Evolutionary conservation across 2,329 filamentous ascomycete species (phyloP), one percentile per base, ranked within the genome.

Genomic region (Fusarium torreyae): DNA sequence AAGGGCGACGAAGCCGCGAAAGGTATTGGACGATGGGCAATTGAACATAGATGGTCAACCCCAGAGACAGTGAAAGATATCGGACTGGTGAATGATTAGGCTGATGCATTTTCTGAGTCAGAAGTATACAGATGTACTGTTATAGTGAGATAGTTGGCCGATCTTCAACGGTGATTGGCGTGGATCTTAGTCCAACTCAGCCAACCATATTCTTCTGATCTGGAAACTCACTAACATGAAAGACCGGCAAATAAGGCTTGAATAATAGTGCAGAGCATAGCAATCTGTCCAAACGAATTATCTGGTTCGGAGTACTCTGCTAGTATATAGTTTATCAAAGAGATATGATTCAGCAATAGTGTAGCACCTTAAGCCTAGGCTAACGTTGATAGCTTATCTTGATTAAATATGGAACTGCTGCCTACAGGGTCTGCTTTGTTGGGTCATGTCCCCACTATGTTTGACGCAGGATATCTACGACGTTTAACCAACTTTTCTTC

Each of bases 11-110:
- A 57, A 8, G 28, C 39, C 7, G 62, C 62, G 1, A 63, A 53
- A 0, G 53, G 62, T 5, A 68, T 62, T 2, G 65, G 65, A n/a
- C 46, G 33, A 13, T 68, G 65, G 65, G 65, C 65, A 1, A 63
- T 63, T 1, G 57, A 66, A 36, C 56, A 63, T 34, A 63, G 57
- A 59, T 6, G 7, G 57, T 33, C 2, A 13, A 1, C 18, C 26
- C 5, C 22, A 11, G 10, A 22, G 2, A 5, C 4, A 10, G 2
- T 11, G n/a, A 40, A 22, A 7, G 39, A 22, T 18, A 40, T 13
- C 22, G 11, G 7, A 18, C 18, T 40, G 20, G 22, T 5, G 18
- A 40, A 6, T 40, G 20, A 6, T 6, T 1, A 15, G 58, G 65
- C 62, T 17, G 57, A 58, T 2, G 24, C 40, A 0, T 54, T 55